phyloP scores from a whole-genome alignment of 208 protist genomes.

The Wallacemonas collosoma region DNA sequence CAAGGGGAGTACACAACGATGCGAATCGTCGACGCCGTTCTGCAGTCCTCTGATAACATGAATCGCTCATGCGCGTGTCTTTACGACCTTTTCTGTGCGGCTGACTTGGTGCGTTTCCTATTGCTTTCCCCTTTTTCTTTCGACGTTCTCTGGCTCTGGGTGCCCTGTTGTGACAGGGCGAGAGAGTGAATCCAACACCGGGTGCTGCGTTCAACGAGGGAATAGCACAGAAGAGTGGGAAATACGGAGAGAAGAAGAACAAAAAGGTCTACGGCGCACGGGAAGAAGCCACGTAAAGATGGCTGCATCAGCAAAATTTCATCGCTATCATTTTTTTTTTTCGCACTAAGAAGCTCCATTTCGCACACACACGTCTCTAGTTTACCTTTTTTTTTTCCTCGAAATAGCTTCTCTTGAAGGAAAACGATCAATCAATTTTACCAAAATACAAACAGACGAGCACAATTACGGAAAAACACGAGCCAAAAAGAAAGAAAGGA shows the following conservation, averaged over 20 bases:
- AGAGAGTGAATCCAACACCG: neutral
- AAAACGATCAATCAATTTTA: slow-evolving; percentile 13
- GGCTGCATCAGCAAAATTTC: neutral
- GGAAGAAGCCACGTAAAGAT: slow-evolving; percentile 9
- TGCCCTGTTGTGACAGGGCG: neutral
- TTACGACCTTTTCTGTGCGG: neutral
- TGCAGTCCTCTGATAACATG: neutral
- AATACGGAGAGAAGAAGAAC: neutral
- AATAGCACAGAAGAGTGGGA: neutral
- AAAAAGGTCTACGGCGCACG: neutral
- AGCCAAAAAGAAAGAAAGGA: slow-evolving; percentile 14
- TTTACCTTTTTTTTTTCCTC: neutral
- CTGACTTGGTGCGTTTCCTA: neutral
- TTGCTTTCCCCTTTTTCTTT: slow-evolving; percentile 1
- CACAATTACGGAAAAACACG: slow-evolving; percentile 17
- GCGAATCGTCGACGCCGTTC: neutral
- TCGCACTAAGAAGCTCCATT: too few relatives aligned
- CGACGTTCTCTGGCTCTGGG: neutral
- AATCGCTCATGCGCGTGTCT: neutral
- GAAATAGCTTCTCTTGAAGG: neutral
- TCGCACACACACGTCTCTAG: neutral
- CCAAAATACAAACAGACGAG: slow-evolving; percentile 10
- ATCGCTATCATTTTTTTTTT: neutral
- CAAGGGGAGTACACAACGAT: neutral
- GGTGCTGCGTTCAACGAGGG: neutral